A percentile compares a stretch with the other conserved stretches of the same genome.
phyloP scores from a whole-genome alignment of 2,329 filamentous ascomycete genomes.

The Ceratocystiopsis minuta region DNA sequence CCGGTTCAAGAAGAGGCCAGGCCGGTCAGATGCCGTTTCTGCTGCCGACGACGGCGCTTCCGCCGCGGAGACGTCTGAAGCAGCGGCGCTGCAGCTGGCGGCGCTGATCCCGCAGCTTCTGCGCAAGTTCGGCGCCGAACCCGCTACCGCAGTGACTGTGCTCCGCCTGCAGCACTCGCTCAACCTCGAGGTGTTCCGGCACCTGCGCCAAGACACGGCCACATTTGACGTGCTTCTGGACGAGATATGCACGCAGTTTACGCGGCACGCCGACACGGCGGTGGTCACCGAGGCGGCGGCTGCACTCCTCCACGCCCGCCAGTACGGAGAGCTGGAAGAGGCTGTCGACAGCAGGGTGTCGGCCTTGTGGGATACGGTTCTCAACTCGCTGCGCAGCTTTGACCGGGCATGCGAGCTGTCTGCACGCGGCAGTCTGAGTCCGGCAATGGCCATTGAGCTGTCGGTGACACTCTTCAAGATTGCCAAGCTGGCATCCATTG shows the following conservation, averaged over 20 bases:
- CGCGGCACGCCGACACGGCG: conserved; percentile 71
- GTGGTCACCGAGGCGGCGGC: conserved; percentile 71
- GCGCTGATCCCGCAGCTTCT: conserved; percentile 66
- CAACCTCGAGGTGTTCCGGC: conserved; percentile 73
- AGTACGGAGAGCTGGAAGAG: conserved; percentile 78
- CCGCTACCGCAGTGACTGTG: conserved; percentile 70
- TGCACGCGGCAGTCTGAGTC: conserved; percentile 48
- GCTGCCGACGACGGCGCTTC: no score
- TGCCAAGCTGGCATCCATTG: conserved; percentile 61
- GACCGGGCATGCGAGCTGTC: conserved; percentile 56
- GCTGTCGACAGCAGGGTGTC: conserved; percentile 64
- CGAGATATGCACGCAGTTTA: conserved; percentile 86
- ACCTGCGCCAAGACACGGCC: conserved; percentile 69
- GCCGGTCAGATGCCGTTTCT: conserved; percentile 43
- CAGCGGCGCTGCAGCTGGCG: conserved; percentile 60
- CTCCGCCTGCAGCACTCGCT: conserved; percentile 73
- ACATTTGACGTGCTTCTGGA: conserved; percentile 68
- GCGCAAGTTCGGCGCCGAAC: conserved; percentile 83
- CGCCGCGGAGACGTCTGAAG: conserved; percentile 49
- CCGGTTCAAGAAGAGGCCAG: conserved; percentile 35
- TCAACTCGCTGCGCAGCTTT: conserved; percentile 54
- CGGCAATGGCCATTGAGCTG: conserved; percentile 48
- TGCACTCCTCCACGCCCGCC: conserved; percentile 68
- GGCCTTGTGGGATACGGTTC: conserved; percentile 68
- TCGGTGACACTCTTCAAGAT: conserved; percentile 62